A percentile compares a stretch with the other conserved stretches of the same genome.
These are phyloP conservation scores for Cinnamomum chago DNA, from an alignment of 164 flowering plant species.

Conservation along the genomic window DNA sequence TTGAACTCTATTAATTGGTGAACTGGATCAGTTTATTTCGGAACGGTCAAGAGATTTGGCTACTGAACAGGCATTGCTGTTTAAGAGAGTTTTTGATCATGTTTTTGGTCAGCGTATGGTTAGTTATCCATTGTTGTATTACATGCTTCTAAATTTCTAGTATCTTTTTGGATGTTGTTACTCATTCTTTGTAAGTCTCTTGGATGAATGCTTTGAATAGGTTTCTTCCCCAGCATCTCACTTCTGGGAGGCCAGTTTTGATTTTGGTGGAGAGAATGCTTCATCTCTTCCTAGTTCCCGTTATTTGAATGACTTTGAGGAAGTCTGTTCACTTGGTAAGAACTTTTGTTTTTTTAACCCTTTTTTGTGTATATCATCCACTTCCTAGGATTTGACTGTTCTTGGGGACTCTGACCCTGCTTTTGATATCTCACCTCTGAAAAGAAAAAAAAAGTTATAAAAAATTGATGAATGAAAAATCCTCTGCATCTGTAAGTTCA, in stretches of 20 bases:
- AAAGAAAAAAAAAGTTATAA: too few relatives aligned
- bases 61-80: constrained; percentile 46
- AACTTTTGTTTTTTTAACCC: neutral
- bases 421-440: too few relatives aligned
- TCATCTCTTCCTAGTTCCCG: constrained; percentile 66
- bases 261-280: constrained; percentile 35
- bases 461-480: too few relatives aligned
- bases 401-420: too few relatives aligned
- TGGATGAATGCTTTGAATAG: constrained; percentile 27
- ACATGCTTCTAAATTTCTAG: neutral
- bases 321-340: constrained; percentile 79
- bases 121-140: constrained; percentile 11
- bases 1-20: constrained; percentile 4
- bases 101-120: constrained; percentile 64
- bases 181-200: neutral
- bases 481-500: too few relatives aligned
- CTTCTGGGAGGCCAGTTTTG: constrained; percentile 71
- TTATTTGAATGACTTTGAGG: constrained; percentile 93
- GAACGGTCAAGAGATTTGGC: constrained; percentile 60
- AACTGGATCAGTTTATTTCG: constrained; percentile 60
- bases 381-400: neutral
- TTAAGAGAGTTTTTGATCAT: constrained; percentile 58
- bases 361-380: neutral
- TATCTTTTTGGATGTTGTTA: neutral
- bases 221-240: constrained; percentile 52